Base-by-base conservation (phyloP, 2,329 filamentous ascomycete genomes). In the Xylaria multiplex region DNA sequence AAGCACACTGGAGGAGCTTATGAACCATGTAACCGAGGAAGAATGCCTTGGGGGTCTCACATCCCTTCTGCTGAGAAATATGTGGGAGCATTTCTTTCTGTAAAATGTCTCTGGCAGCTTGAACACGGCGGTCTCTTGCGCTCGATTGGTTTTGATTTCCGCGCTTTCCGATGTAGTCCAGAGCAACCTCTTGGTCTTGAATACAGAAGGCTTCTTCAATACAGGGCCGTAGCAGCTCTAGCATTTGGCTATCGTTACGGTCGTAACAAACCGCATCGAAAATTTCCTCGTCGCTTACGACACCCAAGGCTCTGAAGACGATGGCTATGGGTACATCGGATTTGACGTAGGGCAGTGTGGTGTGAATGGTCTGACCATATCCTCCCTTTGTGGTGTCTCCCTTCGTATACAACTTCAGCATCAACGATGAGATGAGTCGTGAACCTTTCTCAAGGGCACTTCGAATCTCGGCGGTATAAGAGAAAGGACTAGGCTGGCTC, bases 1-100 rank as follows among this genome's bases (percentile, higher is more conserved):
- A 86, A 61, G 94, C 93, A 77, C 94, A 97, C 79, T 97, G 95
- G 27, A 98, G 85, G 73, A 99, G 86, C 77, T 96, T 92, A 80
- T 99, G 95, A 53, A 98, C 93, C 95, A 99, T 99, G 81, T 99
- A 99, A 24, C 96, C 96, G 55, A 99, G 84, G 85, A 98, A 99
- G 81, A 97, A 99, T 2, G 96, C 96, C 78, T 99, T 99, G 65
- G 93, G 86, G 1, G 95, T 98, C 78, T 98, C 95, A 72, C 93
- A 96, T 32, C 96, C 96, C 79, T 97, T 93, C 67, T 88, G 90
- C 78, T 99, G 96, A 0, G 95, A 97, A 68, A 99, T 98, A 76
- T 99, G 96, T 27, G 96, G 96, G 53, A 99, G 82, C 71, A 97
- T 91, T 79, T 99, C 96, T 82, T 97, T 98, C 79, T 97, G 94